phyloP scores from a whole-genome alignment of 2,329 filamentous ascomycete genomes.

The Penicillium sp. region DNA sequence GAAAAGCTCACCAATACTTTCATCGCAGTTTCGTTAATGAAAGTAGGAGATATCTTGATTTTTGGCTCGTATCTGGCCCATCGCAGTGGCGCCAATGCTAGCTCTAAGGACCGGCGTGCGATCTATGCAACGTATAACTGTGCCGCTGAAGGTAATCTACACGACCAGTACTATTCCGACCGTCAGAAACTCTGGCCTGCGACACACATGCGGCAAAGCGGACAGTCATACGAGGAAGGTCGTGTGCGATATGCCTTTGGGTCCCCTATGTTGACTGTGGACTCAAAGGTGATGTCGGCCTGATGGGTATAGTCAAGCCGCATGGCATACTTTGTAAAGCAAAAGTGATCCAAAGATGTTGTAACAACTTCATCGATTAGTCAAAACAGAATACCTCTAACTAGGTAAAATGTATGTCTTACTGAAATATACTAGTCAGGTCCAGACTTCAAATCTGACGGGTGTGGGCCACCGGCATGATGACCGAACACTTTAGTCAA shows the following conservation, averaged over 20 bases:
- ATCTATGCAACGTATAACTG: conserved; percentile 41
- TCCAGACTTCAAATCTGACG: neutral
- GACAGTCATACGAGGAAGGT: conserved; percentile 30
- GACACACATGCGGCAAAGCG: conserved; percentile 32
- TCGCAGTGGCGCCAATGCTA: conserved; percentile 31
- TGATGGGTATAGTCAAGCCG: neutral
- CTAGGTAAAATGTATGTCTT: neutral
- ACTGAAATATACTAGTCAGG: neutral
- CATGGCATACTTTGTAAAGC: neutral
- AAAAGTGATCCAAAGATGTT: neutral
- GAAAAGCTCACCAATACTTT: neutral
- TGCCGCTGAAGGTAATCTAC: conserved; percentile 35
- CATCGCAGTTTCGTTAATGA: too few relatives aligned
- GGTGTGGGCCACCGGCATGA: neutral
- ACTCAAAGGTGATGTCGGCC: conserved; percentile 8
- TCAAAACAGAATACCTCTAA: neutral
- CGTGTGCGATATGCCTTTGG: conserved; percentile 32
- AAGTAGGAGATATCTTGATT: conserved; percentile 29
- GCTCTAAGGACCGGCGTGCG: conserved; percentile 29
- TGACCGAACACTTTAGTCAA: neutral
- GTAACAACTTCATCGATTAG: neutral
- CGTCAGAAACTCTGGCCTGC: conserved; percentile 36
- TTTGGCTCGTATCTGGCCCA: conserved; percentile 38
- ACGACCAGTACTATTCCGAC: conserved; percentile 37
- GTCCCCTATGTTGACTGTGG: conserved; percentile 34